Percentiles rank a stretch among this genome's conserved stretches.
phyloP scores from a whole-genome alignment of 2,329 filamentous ascomycete species.

The Scorias spongiosa region DNA sequence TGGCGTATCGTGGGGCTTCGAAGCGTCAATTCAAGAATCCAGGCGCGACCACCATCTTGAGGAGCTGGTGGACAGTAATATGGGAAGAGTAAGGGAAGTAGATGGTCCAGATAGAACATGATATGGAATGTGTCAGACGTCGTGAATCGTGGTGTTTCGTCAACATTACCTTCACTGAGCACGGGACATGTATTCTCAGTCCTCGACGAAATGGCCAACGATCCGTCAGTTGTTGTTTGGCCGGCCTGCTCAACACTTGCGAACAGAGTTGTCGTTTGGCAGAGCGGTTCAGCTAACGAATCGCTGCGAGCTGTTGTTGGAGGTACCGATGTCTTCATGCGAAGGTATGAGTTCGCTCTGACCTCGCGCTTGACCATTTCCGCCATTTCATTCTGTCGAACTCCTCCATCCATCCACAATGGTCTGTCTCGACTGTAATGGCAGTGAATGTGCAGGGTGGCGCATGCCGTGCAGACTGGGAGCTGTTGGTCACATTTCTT shows the following conservation, averaged over 20 bases:
- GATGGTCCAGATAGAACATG: constrained; percentile 47
- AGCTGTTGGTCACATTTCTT: constrained; percentile 41
- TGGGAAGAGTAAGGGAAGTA: constrained; percentile 48
- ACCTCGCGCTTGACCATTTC: constrained; percentile 42
- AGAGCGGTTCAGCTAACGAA: no score
- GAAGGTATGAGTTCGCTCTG: constrained; percentile 37
- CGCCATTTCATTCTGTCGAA: constrained; percentile 12
- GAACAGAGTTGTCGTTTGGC: no score
- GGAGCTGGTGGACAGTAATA: constrained; percentile 43
- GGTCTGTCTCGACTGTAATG: constrained; percentile 36
- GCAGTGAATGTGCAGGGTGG: constrained; percentile 41
- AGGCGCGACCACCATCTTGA: constrained; percentile 39
- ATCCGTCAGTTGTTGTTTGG: no score
- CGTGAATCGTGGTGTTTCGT: no score
- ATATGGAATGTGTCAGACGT: constrained; percentile 8
- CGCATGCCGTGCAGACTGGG: constrained; percentile 31
- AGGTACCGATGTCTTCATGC: constrained; percentile 8
- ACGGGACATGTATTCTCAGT: no score
- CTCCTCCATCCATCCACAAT: constrained; percentile 42
- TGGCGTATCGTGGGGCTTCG: constrained; percentile 44
- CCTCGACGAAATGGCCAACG: no score
- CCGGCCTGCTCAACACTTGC: no score
- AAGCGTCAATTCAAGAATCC: constrained; percentile 43
- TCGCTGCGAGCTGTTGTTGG: no score
- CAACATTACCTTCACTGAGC: no score